Base-by-base conservation (phyloP, 164 flowering plant species). In the Stephania japonica region DNA sequence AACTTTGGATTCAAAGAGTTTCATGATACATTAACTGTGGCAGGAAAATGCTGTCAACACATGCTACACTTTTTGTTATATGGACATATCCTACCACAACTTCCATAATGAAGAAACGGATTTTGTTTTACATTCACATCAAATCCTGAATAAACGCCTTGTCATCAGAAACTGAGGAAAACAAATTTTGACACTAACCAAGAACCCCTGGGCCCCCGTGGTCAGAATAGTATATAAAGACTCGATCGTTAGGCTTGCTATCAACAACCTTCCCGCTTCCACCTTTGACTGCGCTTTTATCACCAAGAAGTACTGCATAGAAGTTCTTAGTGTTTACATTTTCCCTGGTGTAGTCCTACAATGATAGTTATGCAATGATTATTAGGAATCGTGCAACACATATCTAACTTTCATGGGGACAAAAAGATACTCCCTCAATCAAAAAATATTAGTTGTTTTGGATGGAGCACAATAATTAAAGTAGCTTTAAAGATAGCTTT, bases 151-250 rank as follows among this genome's bases (percentile, higher is more conserved):
- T 24, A 41, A 10, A 14, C 11, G 53, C 0, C 19, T 53, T 16
- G 61, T 53, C 14, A 53, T 53, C 19, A 53, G 5, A 12, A 25
- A 72, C 26, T 38, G 44, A 26, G 5, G 10, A 69, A 25, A 44
- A 25, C 61, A 69, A 4, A 13, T 7, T 26, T 19, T n/a, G 41
- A 44, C 44, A 80, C 88, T 78, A 65, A 94, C 99, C 99, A 21
- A 96, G 97, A 67, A 90, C 91, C 42, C 98, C 98, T 19, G 97
- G 94, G 10, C 99, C 97, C 10, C 99, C 99, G 80, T 96, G 99
- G 69, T 96, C 99, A 16, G 98, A 82, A 65, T 93, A 96, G 79
- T 90, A 93, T 0, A 96, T 0, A 71, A 96, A 96, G 72, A 96
- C 90, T 67, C 89, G 78, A 73, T 93, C 99, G 65, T 87, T 79